Percentiles rank a stretch among this genome's conserved stretches.
phyloP scores from a whole-genome alignment of 306 rosid genomes.

The Trifolium pratense region DNA sequence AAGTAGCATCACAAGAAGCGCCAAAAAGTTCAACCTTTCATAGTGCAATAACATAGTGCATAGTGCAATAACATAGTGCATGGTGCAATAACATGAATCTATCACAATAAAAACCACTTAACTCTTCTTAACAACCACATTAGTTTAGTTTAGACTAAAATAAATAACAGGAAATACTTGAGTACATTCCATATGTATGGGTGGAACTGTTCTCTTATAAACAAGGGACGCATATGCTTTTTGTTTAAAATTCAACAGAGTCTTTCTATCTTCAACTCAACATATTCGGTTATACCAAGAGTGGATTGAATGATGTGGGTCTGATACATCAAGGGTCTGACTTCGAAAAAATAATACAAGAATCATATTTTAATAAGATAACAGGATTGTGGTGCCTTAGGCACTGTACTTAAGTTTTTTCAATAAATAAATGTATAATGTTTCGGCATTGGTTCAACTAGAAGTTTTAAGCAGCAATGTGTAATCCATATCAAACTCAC shows the following conservation, averaged over 20 bases:
- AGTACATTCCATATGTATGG: not conserved
- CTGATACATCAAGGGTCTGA: not conserved
- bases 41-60: not conserved
- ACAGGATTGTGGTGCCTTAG: not conserved
- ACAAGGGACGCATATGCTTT: not conserved
- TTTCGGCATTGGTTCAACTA: conserved; percentile 27
- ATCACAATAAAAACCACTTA: conserved; percentile 8
- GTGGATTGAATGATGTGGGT: not conserved
- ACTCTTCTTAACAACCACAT: conserved; percentile 18
- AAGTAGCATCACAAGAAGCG: conserved; percentile 19
- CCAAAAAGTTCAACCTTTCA: conserved; percentile 2
- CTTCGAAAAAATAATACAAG: not conserved
- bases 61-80: too few relatives aligned
- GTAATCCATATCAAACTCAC: conserved; percentile 28
- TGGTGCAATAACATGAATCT: conserved; percentile 8
- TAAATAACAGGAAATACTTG: not conserved
- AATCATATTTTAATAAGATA: not conserved
- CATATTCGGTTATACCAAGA: not conserved
- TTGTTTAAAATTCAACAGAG: conserved; percentile 11
- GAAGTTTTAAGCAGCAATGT: conserved; percentile 29
- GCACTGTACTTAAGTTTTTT: conserved; percentile 1
- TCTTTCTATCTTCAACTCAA: not conserved
- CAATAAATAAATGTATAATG: not conserved
- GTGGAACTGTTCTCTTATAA: not conserved
- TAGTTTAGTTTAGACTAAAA: conserved; percentile 14